A percentile compares a stretch with the other conserved stretches of the same genome.
phyloP scores from a whole-genome alignment of 768 basidiomycete genomes.

The Postia placenta region DNA sequence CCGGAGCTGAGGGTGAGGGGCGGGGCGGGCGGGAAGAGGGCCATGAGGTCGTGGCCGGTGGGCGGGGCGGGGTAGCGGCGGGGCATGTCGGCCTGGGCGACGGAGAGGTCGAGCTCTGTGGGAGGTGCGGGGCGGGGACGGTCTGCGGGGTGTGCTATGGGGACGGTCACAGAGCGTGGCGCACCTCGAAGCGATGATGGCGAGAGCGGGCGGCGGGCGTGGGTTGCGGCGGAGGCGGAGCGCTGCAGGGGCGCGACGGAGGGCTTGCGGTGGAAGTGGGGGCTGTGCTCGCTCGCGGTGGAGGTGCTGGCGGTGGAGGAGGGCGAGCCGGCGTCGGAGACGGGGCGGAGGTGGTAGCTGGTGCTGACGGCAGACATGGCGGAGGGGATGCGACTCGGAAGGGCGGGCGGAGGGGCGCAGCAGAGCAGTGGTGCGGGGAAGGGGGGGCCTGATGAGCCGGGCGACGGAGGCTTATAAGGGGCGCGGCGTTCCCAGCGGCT shows the following conservation, averaged over 20 bases:
- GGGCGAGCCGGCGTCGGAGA: slow-evolving; percentile 44
- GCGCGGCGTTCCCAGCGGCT: background rate
- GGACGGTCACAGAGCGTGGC: slow-evolving; percentile 2
- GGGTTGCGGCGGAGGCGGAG: slow-evolving; percentile 23
- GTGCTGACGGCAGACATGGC: slow-evolving; percentile 11
- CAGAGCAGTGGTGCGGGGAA: slow-evolving; percentile 1
- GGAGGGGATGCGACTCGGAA: slow-evolving; percentile 7
- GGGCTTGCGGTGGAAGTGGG: slow-evolving; percentile 11
- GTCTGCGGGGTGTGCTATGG: no score
- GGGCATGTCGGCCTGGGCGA: slow-evolving; percentile 35
- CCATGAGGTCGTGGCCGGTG: slow-evolving; percentile 81
- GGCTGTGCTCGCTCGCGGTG: slow-evolving; percentile 38
- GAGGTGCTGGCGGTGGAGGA: slow-evolving; percentile 46
- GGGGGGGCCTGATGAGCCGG: background rate
- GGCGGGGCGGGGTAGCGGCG: slow-evolving; percentile 71
- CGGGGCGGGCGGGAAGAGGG: slow-evolving; percentile 63
- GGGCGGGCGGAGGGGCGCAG: slow-evolving; percentile 5
- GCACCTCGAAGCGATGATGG: slow-evolving; percentile 59
- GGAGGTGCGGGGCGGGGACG: background rate
- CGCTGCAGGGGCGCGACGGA: slow-evolving; percentile 9
- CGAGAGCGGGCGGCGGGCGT: slow-evolving; percentile 32
- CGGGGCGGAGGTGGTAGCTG: slow-evolving; percentile 52
- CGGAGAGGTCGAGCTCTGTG: slow-evolving; percentile 60
- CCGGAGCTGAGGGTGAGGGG: slow-evolving; percentile 58
- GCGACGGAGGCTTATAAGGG: background rate